A percentile compares a stretch with the other conserved stretches of the same genome.
Evolutionary conservation across 495 filamentous ascomycete species (phyloP).

Genomic region (Aeminium ludgeri): DNA sequence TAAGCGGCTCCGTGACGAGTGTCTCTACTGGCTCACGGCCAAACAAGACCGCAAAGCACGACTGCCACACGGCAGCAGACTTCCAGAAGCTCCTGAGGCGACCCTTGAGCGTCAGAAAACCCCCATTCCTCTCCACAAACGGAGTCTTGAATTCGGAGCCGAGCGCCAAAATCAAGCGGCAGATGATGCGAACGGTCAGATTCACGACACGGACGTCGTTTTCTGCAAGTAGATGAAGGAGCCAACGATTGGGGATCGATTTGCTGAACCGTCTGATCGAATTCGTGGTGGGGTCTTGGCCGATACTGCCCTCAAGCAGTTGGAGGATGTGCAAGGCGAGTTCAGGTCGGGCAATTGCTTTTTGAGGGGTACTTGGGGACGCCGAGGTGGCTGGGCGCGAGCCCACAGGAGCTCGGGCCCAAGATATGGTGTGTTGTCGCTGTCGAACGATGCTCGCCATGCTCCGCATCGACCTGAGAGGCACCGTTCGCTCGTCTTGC

Average conservation of each 20-base stretch:
- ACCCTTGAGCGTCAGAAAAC: conserved; percentile 67
- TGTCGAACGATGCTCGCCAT: conserved; percentile 12
- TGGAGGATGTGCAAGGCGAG: conserved; percentile 61
- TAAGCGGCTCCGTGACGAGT: conserved; percentile 28
- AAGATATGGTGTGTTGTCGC: conserved; percentile 5
- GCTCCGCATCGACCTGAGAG: background rate
- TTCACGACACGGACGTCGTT: conserved; percentile 69
- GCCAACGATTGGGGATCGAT: conserved; percentile 73
- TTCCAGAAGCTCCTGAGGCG: conserved; percentile 81
- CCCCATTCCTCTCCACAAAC: conserved; percentile 69
- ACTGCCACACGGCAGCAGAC: conserved; percentile 66
- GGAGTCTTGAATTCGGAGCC: conserved; percentile 66
- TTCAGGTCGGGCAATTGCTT: conserved; percentile 25
- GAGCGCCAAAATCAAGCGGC: conserved; percentile 66
- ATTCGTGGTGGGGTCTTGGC: conserved; percentile 43
- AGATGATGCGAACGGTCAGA: conserved; percentile 66
- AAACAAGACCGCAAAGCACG: conserved; percentile 81
- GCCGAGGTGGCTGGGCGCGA: conserved; percentile 9
- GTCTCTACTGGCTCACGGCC: conserved; percentile 43
- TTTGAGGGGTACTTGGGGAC: background rate
- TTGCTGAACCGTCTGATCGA: conserved; percentile 77
- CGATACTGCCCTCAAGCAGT: conserved; percentile 72
- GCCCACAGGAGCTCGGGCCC: conserved; percentile 2
- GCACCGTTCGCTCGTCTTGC: conserved; percentile 39
- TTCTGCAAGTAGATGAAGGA: conserved; percentile 82